Conservation (phyloP, 2,329 filamentous ascomycete species). For the Elsinoe necatrix region DNA sequence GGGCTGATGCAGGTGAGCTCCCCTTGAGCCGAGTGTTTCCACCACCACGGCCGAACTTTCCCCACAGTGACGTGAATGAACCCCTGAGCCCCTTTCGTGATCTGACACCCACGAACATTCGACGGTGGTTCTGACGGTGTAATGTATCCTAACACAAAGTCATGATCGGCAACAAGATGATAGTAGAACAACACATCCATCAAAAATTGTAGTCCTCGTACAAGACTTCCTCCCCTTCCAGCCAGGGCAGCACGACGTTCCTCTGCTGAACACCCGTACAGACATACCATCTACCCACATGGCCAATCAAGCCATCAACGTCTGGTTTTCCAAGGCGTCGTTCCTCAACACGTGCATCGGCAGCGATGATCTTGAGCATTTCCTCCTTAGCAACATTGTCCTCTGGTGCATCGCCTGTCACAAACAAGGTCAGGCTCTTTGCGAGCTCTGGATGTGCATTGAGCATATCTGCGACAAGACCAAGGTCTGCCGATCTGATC, state of each 20-base stretch:
- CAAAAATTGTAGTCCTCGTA: conserved; percentile 46
- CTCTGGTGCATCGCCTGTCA: conserved; percentile 45
- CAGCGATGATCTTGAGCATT: conserved; percentile 35
- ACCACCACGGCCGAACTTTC: neutral
- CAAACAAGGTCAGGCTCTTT: conserved; percentile 49
- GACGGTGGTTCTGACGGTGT: too few species aligned
- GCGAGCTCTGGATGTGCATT: conserved; percentile 45
- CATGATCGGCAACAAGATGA: too few species aligned
- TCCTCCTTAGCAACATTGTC: conserved; percentile 23
- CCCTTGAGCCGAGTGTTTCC: neutral
- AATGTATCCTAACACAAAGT: too few species aligned
- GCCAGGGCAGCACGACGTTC: conserved; percentile 41
- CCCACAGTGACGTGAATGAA: neutral
- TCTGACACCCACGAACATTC: too few species aligned
- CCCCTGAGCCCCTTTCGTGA: neutral
- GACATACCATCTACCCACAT: conserved; percentile 48
- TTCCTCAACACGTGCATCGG: conserved; percentile 30
- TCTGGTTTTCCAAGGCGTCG: conserved; percentile 44
- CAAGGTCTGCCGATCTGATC: conserved; percentile 52
- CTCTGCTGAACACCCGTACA: conserved; percentile 48
- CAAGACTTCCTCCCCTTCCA: conserved; percentile 37
- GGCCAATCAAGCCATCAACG: conserved; percentile 29
- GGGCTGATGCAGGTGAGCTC: neutral
- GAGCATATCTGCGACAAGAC: conserved; percentile 54
- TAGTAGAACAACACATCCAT: conserved; percentile 19